Base-by-base conservation (phyloP, 139 green algal species). In the Diplosphaera chodatii region DNA sequence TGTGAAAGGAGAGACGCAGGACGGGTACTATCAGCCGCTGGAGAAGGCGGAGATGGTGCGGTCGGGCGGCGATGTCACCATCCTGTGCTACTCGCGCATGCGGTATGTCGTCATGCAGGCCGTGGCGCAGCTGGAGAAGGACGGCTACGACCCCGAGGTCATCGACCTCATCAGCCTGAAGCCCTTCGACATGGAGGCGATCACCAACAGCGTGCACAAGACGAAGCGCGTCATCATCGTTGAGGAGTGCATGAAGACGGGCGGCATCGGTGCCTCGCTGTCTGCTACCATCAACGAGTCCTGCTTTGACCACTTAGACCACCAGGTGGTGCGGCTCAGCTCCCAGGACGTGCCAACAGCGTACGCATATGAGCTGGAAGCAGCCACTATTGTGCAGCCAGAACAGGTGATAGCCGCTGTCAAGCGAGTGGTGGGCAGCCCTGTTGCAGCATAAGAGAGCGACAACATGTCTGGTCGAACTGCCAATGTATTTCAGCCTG, bases 191-290 rank as follows among this genome's bases (percentile, higher is more conserved):
- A 93, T 96, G 89, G 83, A 96, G 68, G 93, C 91, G 48, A 97
- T 98, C 82, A 78, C 75, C 63, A 87, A 91, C 33, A 92, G 83
- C 30, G 78, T 98, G 55, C 84, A 86, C 68, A 97, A 97, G 82
- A 97, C 93, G 2, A 82, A 80, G 33, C 88, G 86, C 59, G 87
- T 88, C 37, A 81, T 96, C 69, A 98, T 98, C 71, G 90, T 98
- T 33, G 93, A 98, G 85, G 94, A 98, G 87, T 97, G 91, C 88
- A 98, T 97, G 91, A 94, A 94, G 84, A 96, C 92, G 0, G 94
- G 94, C 56, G 92, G 88, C 76, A 95, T 97, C 64, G 92, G 93
- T 66, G 94, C 94, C 28, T 97, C 93, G 0, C 82, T 98, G 15
- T 96, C 89, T n/a, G 89, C 93, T n/a, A 82, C 95, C 41, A 96